These are phyloP conservation scores for Mucor circinelloides DNA, from an alignment of 371 early-diverging fungal species.

Conservation along the genomic window DNA sequence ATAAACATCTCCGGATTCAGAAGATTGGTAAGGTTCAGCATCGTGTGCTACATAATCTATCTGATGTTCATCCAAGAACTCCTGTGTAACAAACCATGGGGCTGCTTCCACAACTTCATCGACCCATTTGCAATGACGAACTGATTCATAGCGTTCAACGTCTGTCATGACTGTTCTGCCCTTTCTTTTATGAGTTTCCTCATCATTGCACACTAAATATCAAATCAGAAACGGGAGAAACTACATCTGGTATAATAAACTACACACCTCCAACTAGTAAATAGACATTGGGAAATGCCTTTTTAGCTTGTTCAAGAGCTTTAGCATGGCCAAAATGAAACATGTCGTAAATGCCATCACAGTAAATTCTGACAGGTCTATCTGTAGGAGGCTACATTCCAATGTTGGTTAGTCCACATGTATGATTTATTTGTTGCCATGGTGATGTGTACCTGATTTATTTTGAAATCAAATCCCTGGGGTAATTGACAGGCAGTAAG, in stretches of 20 bases:
- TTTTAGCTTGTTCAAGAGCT: conserved; percentile 95
- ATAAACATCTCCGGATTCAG: conserved; percentile 86
- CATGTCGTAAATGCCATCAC: conserved; percentile 94
- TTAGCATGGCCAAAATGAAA: conserved; percentile 97
- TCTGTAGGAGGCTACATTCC: conserved; percentile 61
- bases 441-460: conserved; percentile 17
- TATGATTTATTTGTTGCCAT: not conserved
- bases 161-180: conserved; percentile 90
- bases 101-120: conserved; percentile 89
- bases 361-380: conserved; percentile 85
- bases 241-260: not conserved
- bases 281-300: conserved; percentile 84
- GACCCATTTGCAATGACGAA: conserved; percentile 94
- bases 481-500: not conserved
- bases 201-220: conserved; percentile 76
- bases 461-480: conserved; percentile 22
- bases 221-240: conserved; percentile 8
- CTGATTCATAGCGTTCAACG: conserved; percentile 81
- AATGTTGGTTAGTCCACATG: not conserved
- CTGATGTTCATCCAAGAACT: conserved; percentile 82
- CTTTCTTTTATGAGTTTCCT: conserved; percentile 78
- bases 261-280: conserved; percentile 83
- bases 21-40: conserved; percentile 85
- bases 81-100: conserved; percentile 87
- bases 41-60: conserved; percentile 98